Percentiles rank a stretch among this genome's conserved stretches.
phyloP scores from a whole-genome alignment of 2,329 filamentous ascomycete genomes.

The Alternaria gaisen region DNA sequence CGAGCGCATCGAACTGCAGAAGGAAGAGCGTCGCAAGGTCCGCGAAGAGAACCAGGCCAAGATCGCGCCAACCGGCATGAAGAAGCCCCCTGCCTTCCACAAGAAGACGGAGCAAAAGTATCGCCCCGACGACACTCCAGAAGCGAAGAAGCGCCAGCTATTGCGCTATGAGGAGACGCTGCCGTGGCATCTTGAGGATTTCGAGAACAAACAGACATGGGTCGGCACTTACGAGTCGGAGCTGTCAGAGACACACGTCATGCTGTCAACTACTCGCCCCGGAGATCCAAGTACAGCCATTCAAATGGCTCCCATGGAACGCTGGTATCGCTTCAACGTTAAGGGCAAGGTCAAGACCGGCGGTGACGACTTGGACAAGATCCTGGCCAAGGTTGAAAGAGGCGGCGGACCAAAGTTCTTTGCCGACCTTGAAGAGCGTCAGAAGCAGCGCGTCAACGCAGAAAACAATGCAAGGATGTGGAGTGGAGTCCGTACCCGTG shows the following conservation, averaged over 20 bases:
- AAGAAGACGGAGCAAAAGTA: conserved; percentile 90
- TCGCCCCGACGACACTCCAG: conserved; percentile 76
- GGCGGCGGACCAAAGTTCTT: conserved; percentile 79
- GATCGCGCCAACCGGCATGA: conserved; percentile 82
- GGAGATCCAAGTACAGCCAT: conserved; percentile 65
- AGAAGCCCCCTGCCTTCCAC: conserved; percentile 70
- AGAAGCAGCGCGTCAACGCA: conserved; percentile 61
- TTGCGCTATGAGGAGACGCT: conserved; percentile 91
- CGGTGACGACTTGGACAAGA: conserved; percentile 86
- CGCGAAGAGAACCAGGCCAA: conserved; percentile 88
- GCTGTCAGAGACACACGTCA: conserved; percentile 80
- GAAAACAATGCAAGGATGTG: conserved; percentile 25
- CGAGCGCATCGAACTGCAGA: conserved; percentile 64
- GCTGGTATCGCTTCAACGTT: conserved; percentile 88
- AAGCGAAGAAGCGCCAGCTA: conserved; percentile 73
- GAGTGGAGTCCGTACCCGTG: conserved; percentile 39
- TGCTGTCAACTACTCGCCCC: conserved; percentile 72
- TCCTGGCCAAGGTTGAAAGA: conserved; percentile 79
- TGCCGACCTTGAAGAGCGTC: conserved; percentile 46
- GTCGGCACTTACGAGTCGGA: conserved; percentile 90
- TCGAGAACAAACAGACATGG: conserved; percentile 94
- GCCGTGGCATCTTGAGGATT: conserved; percentile 97
- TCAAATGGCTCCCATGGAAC: conserved; percentile 89
- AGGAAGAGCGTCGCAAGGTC: conserved; percentile 84
- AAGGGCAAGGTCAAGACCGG: conserved; percentile 79